phyloP scores from a whole-genome alignment of 148 eudicot species.

The Nepenthes gracilis region DNA sequence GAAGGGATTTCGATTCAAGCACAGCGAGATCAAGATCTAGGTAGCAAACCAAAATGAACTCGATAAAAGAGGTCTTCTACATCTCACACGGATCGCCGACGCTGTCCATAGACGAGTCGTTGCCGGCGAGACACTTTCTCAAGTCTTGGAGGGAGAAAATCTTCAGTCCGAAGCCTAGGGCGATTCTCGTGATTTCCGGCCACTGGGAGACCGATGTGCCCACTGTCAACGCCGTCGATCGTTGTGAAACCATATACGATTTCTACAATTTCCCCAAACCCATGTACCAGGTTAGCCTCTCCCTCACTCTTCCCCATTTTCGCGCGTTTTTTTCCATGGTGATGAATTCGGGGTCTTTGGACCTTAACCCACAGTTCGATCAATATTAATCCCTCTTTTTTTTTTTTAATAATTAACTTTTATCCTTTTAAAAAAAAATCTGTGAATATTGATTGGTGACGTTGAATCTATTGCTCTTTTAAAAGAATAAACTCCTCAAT shows the following conservation, averaged over 20 bases:
- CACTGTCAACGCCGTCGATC: constrained; percentile 34
- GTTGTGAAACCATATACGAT: constrained; percentile 46
- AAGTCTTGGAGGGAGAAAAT: constrained; percentile 30
- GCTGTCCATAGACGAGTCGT: constrained; percentile 49
- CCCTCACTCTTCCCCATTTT: neutral
- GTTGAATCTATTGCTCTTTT: no score
- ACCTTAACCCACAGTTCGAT: neutral
- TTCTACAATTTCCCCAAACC: constrained; percentile 57
- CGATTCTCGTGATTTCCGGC: constrained; percentile 50
- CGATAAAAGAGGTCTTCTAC: constrained; percentile 30
- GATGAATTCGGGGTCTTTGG: neutral
- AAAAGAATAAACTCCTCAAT: no score
- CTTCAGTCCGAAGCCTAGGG: constrained; percentile 23
- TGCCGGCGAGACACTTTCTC: constrained; percentile 52
- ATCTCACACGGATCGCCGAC: constrained; percentile 72
- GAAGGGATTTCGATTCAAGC: no score
- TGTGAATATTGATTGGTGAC: no score
- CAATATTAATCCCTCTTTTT: no score
- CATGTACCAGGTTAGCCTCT: constrained; percentile 16
- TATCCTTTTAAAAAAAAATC: no score
- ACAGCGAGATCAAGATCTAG: no score
- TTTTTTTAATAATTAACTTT: no score
- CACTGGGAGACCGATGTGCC: constrained; percentile 70
- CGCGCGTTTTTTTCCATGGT: neutral
- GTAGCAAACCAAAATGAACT: no score